phyloP scores from a whole-genome alignment of 169 alveolate genomes.

The Plasmodium ovale region DNA sequence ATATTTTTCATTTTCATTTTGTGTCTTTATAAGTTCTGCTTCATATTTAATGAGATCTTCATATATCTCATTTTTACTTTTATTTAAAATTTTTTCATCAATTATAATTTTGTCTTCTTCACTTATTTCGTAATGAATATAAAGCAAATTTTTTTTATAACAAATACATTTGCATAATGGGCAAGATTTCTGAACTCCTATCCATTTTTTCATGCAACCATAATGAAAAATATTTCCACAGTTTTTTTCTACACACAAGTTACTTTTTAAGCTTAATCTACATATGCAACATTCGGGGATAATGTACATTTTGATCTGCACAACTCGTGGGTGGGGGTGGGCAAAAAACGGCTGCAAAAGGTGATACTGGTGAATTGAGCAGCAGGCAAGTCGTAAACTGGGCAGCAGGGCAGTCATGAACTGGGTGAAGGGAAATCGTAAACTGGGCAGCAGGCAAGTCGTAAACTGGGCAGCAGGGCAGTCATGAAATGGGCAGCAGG shows the following conservation, averaged over 20 bases:
- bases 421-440: no score
- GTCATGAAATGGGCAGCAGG: no score
- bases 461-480: no score
- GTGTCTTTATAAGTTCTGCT: slow-evolving; percentile 32
- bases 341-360: no score
- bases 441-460: no score
- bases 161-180: slow-evolving; percentile 47
- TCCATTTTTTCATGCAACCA: slow-evolving; percentile 57
- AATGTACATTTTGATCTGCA: slow-evolving; percentile 42
- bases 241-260: slow-evolving; percentile 68
- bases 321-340: no score
- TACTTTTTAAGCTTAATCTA: slow-evolving; percentile 54
- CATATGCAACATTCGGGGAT: slow-evolving; percentile 71
- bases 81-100: slow-evolving; percentile 19
- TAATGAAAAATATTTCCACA: slow-evolving; percentile 72
- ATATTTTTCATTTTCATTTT: slow-evolving; percentile 68
- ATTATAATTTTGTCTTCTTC: slow-evolving; percentile 38
- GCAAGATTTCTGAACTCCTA: slow-evolving; percentile 33
- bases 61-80: slow-evolving; percentile 57
- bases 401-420: no score
- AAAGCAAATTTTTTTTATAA: slow-evolving; percentile 33
- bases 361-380: no score
- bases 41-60: slow-evolving; percentile 41
- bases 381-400: no score
- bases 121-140: slow-evolving; percentile 50